Evolutionary conservation across 805 yeast species (phyloP), one percentile per base, ranked within the genome.

Genomic region (Isabelozyma rhagii): DNA sequence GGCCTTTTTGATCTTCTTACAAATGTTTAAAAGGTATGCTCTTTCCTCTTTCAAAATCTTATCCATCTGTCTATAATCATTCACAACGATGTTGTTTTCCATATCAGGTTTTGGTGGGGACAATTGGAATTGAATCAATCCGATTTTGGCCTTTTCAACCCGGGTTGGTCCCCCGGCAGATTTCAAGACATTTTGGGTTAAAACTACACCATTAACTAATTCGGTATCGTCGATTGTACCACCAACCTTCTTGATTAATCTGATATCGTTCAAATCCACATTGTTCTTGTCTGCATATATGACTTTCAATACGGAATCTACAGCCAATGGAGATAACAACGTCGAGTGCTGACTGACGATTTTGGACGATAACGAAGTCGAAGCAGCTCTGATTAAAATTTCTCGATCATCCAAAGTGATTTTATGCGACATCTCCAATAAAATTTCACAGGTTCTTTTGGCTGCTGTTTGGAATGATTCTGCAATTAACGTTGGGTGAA

Each of bases 21-120:
- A 92, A 66, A 94, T 88, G 68, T 93, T 93, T 66, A 94, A 80
- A 63, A 94, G 75, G 67, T 94, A 94, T 28, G 97, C 94, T 67
- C 99, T 85, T 78, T 94, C 99, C 73, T 94, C 99, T 66, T 96
- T 94, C 66, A 94, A 78, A 59, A 94, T 94, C 75, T 93, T 94
- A 72, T 94, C 99, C 99, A 94, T 94, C 72, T 94, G 99, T 71
- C 99, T 83, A 76, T 94, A 94, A 70, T 94, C 99, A 65, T 89
- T 94, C 48, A 94, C 98, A 50, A 94, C 96, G 45, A 94, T 93
- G 66, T 92, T 93, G 70, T 94, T 94, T 74, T 94, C 99, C 87
- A 96, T 87, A 65, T 91, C 97, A 17, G 97, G 97, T 67, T 91
- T 91, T 56, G 97, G 97, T 21, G 97, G 97, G 17, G 97, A 89